These are phyloP conservation scores for Metschnikowia drakensbergensis DNA, from an alignment of 805 yeast genomes.

Conservation along the genomic window DNA sequence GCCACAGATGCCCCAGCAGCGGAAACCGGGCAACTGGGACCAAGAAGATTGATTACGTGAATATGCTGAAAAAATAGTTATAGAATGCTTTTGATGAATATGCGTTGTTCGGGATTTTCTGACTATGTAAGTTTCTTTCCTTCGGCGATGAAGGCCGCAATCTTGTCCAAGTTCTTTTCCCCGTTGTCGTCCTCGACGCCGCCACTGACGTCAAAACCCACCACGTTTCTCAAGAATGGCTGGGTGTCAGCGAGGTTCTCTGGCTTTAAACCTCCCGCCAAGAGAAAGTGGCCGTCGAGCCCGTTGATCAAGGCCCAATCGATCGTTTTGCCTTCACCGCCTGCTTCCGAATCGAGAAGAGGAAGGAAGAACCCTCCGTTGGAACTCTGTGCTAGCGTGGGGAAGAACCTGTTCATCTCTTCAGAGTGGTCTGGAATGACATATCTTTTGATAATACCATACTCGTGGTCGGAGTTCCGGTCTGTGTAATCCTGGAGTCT, in stretches of 20 bases:
- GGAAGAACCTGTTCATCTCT: slow-evolving; percentile 27
- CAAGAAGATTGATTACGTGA: slow-evolving; percentile 61
- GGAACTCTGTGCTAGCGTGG: not conserved
- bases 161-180: slow-evolving; percentile 62
- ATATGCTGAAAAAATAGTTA: not conserved
- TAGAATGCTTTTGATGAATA: slow-evolving; percentile 1
- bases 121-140: slow-evolving; percentile 33
- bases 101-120: too few species aligned
- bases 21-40: slow-evolving; percentile 94
- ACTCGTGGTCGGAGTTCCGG: slow-evolving; percentile 33
- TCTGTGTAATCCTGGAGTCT: slow-evolving; percentile 49
- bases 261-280: slow-evolving; percentile 90
- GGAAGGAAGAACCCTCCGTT: slow-evolving; percentile 47
- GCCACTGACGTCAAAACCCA: slow-evolving; percentile 92
- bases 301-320: slow-evolving; percentile 54
- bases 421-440: slow-evolving; percentile 53
- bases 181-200: slow-evolving; percentile 83
- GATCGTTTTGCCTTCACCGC: slow-evolving; percentile 85
- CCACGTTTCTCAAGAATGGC: slow-evolving; percentile 49
- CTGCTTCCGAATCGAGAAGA: slow-evolving; percentile 80
- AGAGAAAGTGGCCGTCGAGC: slow-evolving; percentile 42
- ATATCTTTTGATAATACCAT: slow-evolving; percentile 72
- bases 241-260: slow-evolving; percentile 61
- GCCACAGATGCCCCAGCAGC: slow-evolving; percentile 81
- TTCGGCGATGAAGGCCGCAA: slow-evolving; percentile 51